These are phyloP conservation scores for Arthrobotrys conoides DNA, from an alignment of 2,329 filamentous ascomycete species.

Conservation along the genomic window DNA sequence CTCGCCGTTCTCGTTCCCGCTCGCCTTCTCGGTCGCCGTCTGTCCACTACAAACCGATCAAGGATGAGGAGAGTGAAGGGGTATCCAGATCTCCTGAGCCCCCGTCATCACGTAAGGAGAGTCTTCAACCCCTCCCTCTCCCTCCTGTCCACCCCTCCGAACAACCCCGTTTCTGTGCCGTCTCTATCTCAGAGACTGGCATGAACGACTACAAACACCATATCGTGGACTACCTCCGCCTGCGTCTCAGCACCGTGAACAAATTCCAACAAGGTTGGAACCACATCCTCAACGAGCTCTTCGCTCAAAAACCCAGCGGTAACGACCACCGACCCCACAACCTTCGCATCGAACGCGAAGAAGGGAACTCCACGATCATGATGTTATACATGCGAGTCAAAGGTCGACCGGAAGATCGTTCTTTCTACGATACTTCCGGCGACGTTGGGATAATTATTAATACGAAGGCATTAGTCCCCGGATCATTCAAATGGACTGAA, in stretches of 20 bases:
- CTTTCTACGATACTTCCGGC: slow-evolving; percentile 36
- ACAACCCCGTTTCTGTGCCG: slow-evolving; percentile 15
- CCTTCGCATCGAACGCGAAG: slow-evolving; percentile 3
- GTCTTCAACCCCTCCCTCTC: not conserved
- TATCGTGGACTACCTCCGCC: slow-evolving; percentile 14
- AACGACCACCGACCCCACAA: not conserved
- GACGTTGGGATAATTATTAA: slow-evolving; percentile 49
- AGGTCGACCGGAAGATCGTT: slow-evolving; percentile 7
- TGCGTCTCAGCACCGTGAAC: slow-evolving; percentile 23
- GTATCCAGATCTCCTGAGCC: too few relatives aligned
- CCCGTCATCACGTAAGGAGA: not conserved
- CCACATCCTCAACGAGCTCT: slow-evolving; percentile 35
- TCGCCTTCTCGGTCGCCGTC: not conserved
- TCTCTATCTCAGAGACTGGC: slow-evolving; percentile 29
- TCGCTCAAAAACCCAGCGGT: not conserved
- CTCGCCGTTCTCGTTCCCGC: not conserved
- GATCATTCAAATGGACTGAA: slow-evolving; percentile 32
- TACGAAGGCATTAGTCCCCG: not conserved
- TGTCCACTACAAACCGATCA: too few relatives aligned
- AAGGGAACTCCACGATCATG: not conserved
- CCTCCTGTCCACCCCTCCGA: not conserved
- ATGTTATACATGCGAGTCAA: slow-evolving; percentile 50
- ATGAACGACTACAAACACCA: slow-evolving; percentile 19
- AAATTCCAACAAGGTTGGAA: slow-evolving; percentile 27
- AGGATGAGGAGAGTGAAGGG: not conserved